Evolutionary conservation across 768 basidiomycete genomes (phyloP).

Genomic region (Piloderma croceum): DNA sequence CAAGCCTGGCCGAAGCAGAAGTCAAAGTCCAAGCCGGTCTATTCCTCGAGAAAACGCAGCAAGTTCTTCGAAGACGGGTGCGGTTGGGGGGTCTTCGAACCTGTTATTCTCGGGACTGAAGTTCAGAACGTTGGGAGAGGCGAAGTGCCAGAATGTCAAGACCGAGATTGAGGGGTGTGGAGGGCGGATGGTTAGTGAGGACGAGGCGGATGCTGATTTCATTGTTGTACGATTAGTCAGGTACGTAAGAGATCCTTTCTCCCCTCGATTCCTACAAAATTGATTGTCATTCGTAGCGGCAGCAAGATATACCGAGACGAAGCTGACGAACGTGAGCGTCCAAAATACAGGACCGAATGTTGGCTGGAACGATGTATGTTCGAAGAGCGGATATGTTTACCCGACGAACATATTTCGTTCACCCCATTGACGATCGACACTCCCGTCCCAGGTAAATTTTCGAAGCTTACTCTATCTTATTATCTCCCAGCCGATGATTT

Average conservation of each 20-base stretch:
- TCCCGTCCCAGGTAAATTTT: slow-evolving; percentile 53
- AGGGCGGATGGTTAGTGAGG: slow-evolving; percentile 42
- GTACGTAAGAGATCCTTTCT: slow-evolving; percentile 33
- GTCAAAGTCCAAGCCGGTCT: too few relatives aligned
- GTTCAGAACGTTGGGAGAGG: slow-evolving; percentile 65
- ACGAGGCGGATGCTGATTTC: slow-evolving; percentile 52
- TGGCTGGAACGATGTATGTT: slow-evolving; percentile 88
- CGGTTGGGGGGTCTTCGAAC: background rate
- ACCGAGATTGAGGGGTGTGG: slow-evolving; percentile 56
- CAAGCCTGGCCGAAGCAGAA: too few relatives aligned
- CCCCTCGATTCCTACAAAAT: background rate
- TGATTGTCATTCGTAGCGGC: slow-evolving; percentile 40
- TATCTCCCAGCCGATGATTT: too few relatives aligned
- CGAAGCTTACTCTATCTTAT: too few relatives aligned
- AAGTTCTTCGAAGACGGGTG: background rate
- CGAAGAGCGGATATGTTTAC: slow-evolving; percentile 62
- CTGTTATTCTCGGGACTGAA: slow-evolving; percentile 49
- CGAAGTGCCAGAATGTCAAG: slow-evolving; percentile 50
- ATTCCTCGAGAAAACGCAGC: background rate
- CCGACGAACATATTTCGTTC: slow-evolving; percentile 67
- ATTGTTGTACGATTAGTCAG: slow-evolving; percentile 71
- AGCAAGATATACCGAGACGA: slow-evolving; percentile 63
- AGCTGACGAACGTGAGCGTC: slow-evolving; percentile 36
- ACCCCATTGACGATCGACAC: slow-evolving; percentile 51
- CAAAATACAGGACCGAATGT: slow-evolving; percentile 81